Percentiles rank a stretch among this genome's conserved stretches.
phyloP scores from a whole-genome alignment of 208 protist genomes.

The Acanthamoeba polyphaga region DNA sequence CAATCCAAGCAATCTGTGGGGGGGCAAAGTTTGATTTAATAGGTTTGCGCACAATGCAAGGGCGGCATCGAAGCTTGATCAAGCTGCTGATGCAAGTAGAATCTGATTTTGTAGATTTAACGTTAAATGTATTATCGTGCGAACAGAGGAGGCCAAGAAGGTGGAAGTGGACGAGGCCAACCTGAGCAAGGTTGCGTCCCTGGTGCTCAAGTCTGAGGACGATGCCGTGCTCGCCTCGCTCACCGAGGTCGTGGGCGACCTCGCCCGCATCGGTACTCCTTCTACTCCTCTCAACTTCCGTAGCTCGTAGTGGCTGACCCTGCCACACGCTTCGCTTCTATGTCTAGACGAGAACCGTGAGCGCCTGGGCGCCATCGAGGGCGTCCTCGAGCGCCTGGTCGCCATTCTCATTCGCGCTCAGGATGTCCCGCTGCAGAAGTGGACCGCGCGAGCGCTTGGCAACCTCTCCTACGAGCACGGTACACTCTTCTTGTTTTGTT shows the following conservation, averaged over 20 bases:
- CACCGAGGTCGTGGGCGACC: conserved; percentile 40
- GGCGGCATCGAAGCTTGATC: not conserved
- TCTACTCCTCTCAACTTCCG: not conserved
- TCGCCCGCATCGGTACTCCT: conserved; percentile 40
- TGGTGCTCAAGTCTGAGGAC: not conserved
- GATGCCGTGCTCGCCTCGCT: conserved; percentile 8
- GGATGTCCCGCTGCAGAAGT: conserved; percentile 47
- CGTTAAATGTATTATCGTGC: not conserved
- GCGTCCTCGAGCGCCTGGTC: conserved; percentile 62
- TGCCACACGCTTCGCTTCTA: not conserved
- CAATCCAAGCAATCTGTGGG: not conserved
- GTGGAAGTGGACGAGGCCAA: not conserved
- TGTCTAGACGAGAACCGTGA: conserved; percentile 42
- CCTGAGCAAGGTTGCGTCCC: not conserved
- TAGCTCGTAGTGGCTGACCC: too few species aligned
- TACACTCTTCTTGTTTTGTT: not conserved
- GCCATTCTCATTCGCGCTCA: not conserved
- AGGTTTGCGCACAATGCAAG: too few species aligned
- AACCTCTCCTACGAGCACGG: conserved; percentile 74
- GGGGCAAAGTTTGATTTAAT: too few species aligned
- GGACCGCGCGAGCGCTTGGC: conserved; percentile 63
- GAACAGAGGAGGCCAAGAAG: conserved; percentile 60
- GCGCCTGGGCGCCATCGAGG: not conserved
- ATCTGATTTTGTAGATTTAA: too few species aligned
- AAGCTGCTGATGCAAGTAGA: not conserved